Evolutionary conservation across 2,329 filamentous ascomycete genomes (phyloP).

Genomic region (Cyphellophora attinorum): DNA sequence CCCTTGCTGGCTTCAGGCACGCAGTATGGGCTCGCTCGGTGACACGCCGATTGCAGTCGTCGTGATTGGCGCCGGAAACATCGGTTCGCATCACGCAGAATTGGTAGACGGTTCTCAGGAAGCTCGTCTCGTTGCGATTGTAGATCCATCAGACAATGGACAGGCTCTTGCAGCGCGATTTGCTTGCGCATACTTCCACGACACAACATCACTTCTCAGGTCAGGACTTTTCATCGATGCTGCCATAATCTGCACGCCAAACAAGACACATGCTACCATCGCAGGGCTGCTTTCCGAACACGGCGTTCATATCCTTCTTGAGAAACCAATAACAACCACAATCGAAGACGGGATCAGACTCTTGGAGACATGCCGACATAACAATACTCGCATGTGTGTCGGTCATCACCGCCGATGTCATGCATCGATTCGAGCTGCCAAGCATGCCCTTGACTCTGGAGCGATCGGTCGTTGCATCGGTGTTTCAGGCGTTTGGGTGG

Average conservation of each 20-base stretch:
- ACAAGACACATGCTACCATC: constrained; percentile 2
- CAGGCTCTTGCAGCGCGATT: not conserved
- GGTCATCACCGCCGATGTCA: constrained; percentile 10
- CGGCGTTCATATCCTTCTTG: constrained; percentile 3
- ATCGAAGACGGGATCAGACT: not conserved
- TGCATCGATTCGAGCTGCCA: constrained; percentile 5
- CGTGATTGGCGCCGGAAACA: constrained; percentile 1
- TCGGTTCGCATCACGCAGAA: constrained; percentile 1
- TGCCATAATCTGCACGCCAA: constrained; percentile 4
- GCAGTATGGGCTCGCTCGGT: not conserved
- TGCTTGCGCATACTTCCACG: not conserved
- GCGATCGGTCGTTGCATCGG: constrained; percentile 5
- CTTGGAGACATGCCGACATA: not conserved
- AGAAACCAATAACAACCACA: constrained; percentile 2
- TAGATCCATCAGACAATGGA: not conserved
- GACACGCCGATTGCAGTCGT: not conserved
- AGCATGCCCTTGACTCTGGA: constrained; percentile 2
- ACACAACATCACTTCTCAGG: not conserved
- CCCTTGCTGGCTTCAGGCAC: no score
- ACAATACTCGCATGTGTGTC: constrained; percentile 2
- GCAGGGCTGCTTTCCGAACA: not conserved
- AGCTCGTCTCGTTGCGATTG: not conserved
- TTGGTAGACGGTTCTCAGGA: not conserved
- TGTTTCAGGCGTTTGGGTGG: constrained; percentile 6
- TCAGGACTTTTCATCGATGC: not conserved